phyloP scores from a whole-genome alignment of 176 grass and related monocot genomes.

The Typha latifolia region DNA sequence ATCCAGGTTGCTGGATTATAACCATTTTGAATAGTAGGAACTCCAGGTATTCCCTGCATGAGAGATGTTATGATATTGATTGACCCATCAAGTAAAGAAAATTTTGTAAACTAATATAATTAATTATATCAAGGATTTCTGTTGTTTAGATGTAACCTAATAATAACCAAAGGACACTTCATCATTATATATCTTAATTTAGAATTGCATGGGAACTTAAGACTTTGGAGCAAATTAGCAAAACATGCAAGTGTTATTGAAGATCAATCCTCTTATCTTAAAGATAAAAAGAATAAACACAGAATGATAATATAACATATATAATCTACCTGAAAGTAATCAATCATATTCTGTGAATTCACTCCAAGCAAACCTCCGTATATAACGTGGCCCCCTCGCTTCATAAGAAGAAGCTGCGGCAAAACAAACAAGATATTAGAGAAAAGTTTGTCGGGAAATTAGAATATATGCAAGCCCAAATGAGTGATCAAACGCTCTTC shows the following conservation, averaged over 20 bases:
- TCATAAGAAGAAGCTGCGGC: constrained; percentile 56
- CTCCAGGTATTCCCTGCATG: constrained; percentile 42
- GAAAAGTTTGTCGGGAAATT: neutral
- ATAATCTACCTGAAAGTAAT: constrained; percentile 53
- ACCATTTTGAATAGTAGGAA: constrained; percentile 36
- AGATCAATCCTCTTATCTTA: neutral
- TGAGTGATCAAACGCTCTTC: neutral
- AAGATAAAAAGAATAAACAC: neutral
- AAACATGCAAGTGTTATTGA: neutral
- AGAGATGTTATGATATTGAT: neutral
- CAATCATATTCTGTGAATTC: constrained; percentile 58
- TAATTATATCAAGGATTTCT: neutral
- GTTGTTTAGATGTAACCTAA: too few species aligned
- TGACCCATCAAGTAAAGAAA: neutral
- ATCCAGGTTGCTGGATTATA: constrained; percentile 92
- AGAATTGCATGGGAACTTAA: neutral
- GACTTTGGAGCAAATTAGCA: neutral
- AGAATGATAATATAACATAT: neutral
- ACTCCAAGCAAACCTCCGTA: constrained; percentile 58
- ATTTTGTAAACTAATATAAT: neutral
- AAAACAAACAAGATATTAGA: constrained; percentile 11
- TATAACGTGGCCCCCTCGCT: constrained; percentile 53
- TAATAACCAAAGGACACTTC: too few species aligned
- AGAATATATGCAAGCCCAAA: neutral
- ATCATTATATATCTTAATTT: too few species aligned